Base-by-base conservation (phyloP, 805 yeast genomes). In the Priceomyces haplophilus region DNA sequence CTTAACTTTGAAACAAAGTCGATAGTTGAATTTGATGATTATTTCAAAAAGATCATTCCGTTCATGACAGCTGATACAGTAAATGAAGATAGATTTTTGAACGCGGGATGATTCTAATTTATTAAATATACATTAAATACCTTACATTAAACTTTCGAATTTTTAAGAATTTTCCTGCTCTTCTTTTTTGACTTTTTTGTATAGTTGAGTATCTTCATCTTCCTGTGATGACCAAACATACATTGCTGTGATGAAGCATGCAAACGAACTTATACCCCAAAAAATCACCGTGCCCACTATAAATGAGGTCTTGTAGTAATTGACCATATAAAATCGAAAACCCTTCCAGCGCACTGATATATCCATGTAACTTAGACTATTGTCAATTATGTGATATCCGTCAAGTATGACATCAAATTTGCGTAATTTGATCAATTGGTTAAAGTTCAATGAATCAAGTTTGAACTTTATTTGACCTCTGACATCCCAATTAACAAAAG, bases 331-430 rank as follows among this genome's bases (percentile, higher is more conserved):
- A 50, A 62, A 69, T 25, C 78, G 55, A 32, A 72, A 54, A 0
- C 79, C 79, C 19, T 58, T 56, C 65, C 72, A 73, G 39, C 64
- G 62, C 10, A 70, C 59, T 15, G 53, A 61, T 27, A 72, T 46
- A 13, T 50, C 47, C 10, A 55, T 30, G 6, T 16, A 7, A 2
- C 55, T 46, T 15, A 40, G 34, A 23, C 42, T 49, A 34, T 54
- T 46, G 38, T 58, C 50, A 11, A 56, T 43, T 6, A 52, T 43
- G 17, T 55, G 42, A 15, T 43, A 20, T 7, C 32, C 33, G 5
- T 36, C 34, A 8, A 45, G 17, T 4, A 17, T 41, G 2, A 37
- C 30, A 21, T 30, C n/a, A 15, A 31, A 8, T 11, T 12, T 34
- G 25, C 21, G 20, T 25, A 35, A 12, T 7, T 19, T 11, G 18